Conservation (phyloP, 805 yeast species). For the Jamesozyma jinghongensis region DNA sequence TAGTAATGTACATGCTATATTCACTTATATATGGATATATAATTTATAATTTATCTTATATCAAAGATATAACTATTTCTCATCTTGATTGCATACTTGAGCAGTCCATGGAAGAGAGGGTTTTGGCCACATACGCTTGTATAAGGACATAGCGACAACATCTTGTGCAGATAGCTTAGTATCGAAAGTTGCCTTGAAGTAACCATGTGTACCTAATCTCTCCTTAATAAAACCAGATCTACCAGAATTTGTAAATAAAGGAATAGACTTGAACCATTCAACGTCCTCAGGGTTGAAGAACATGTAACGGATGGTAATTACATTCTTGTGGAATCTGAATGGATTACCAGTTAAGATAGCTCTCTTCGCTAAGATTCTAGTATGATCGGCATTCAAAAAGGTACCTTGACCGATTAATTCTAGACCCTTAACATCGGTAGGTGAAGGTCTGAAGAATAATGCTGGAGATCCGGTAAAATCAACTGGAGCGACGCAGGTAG, state of each 20-base stretch:
- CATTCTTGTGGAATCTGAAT: constrained; percentile 84
- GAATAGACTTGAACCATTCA: constrained; percentile 80
- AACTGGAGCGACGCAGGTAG: constrained; percentile 83
- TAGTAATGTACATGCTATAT: too few species aligned
- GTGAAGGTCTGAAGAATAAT: constrained; percentile 58
- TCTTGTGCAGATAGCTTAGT: constrained; percentile 87
- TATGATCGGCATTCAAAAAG: constrained; percentile 75
- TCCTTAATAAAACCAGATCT: constrained; percentile 92
- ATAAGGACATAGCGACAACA: constrained; percentile 85
- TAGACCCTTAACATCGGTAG: constrained; percentile 38
- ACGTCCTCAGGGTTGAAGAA: constrained; percentile 89
- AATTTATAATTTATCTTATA: too few species aligned
- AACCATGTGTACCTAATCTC: constrained; percentile 95
- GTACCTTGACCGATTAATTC: constrained; percentile 86
- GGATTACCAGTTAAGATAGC: constrained; percentile 89
- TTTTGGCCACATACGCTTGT: constrained; percentile 89
- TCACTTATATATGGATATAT: too few species aligned
- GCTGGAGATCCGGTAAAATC: constrained; percentile 80
- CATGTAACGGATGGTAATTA: constrained; percentile 93
- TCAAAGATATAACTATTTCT: neutral
- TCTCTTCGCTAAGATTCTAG: constrained; percentile 79
- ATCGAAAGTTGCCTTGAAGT: constrained; percentile 92
- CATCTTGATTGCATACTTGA: constrained; percentile 1
- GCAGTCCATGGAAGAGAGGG: constrained; percentile 30
- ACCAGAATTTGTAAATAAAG: constrained; percentile 86